Percentiles rank a stretch among this genome's conserved stretches.
phyloP scores from a whole-genome alignment of 192 early-diverging fungal genomes.

The Entomortierella beljakovae region DNA sequence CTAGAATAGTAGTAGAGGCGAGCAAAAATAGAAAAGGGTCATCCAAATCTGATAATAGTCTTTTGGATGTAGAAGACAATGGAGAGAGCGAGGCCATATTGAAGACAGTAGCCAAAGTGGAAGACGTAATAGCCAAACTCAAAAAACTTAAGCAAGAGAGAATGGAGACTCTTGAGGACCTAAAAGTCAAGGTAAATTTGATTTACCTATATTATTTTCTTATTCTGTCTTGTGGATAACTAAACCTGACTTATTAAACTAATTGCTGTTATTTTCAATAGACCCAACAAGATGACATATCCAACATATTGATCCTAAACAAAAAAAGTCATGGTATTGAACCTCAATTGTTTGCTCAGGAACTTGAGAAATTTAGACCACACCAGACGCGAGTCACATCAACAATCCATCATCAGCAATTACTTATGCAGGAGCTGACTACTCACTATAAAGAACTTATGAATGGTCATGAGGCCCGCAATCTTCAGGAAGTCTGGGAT shows the following conservation, averaged over 20 bases:
- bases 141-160: slow-evolving; percentile 78
- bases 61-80: slow-evolving; percentile 68
- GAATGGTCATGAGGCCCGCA: slow-evolving; percentile 76
- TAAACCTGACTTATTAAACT: background rate
- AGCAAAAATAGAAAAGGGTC: slow-evolving; percentile 40
- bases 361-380: slow-evolving; percentile 91
- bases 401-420: slow-evolving; percentile 79
- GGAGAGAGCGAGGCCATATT: slow-evolving; percentile 54
- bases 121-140: slow-evolving; percentile 71
- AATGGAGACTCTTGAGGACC: slow-evolving; percentile 72
- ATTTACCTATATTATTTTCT: background rate
- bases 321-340: slow-evolving; percentile 82
- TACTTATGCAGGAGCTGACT: slow-evolving; percentile 79
- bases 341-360: slow-evolving; percentile 86
- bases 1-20: slow-evolving; percentile 44
- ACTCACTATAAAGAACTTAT: slow-evolving; percentile 80
- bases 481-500: slow-evolving; percentile 78
- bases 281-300: slow-evolving; percentile 92
- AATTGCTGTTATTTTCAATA: slow-evolving; percentile 6
- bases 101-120: slow-evolving; percentile 70
- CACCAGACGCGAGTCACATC: slow-evolving; percentile 79
- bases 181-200: slow-evolving; percentile 75
- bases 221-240: background rate
- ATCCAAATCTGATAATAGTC: slow-evolving; percentile 43
- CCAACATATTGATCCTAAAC: slow-evolving; percentile 80